phyloP scores from a whole-genome alignment of 2,329 filamentous ascomycete genomes.

The Neopestalotiopsis sp. region DNA sequence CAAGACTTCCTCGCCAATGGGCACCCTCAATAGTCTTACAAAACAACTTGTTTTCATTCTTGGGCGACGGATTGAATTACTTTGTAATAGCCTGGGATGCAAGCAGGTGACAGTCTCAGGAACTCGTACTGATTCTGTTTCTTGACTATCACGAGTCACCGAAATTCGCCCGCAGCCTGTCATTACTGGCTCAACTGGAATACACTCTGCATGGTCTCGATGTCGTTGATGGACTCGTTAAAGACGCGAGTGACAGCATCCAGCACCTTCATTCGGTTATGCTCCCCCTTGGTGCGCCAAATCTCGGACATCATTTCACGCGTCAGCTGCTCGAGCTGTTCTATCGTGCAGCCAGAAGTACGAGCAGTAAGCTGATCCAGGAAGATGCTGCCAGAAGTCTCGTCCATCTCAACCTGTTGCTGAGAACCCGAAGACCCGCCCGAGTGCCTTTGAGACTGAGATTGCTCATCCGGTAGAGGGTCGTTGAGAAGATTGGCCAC shows the following conservation, averaged over 20 bases:
- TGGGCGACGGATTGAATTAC: not conserved
- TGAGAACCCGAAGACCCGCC: constrained; percentile 47
- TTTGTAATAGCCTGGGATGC: too few species aligned
- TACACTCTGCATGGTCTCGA: constrained; percentile 59
- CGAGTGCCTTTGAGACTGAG: constrained; percentile 31
- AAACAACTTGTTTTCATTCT: not conserved
- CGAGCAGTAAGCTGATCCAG: constrained; percentile 67
- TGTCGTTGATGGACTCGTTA: constrained; percentile 75
- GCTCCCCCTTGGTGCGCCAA: constrained; percentile 80
- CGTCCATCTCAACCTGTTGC: constrained; percentile 50
- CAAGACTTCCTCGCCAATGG: not conserved
- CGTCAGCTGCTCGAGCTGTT: constrained; percentile 94
- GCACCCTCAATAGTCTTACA: not conserved
- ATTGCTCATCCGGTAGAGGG: constrained; percentile 40
- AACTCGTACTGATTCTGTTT: not conserved
- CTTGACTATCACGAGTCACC: not conserved
- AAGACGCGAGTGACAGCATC: constrained; percentile 71
- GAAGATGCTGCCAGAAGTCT: constrained; percentile 60
- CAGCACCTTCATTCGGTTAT: constrained; percentile 81
- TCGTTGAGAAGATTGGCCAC: constrained; percentile 49
- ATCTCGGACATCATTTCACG: constrained; percentile 88
- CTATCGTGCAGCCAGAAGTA: constrained; percentile 82
- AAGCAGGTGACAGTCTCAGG: not conserved
- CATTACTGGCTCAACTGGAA: constrained; percentile 48
- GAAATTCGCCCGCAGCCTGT: not conserved